phyloP scores from a whole-genome alignment of 345 rosid species.

The Salix brachista region DNA sequence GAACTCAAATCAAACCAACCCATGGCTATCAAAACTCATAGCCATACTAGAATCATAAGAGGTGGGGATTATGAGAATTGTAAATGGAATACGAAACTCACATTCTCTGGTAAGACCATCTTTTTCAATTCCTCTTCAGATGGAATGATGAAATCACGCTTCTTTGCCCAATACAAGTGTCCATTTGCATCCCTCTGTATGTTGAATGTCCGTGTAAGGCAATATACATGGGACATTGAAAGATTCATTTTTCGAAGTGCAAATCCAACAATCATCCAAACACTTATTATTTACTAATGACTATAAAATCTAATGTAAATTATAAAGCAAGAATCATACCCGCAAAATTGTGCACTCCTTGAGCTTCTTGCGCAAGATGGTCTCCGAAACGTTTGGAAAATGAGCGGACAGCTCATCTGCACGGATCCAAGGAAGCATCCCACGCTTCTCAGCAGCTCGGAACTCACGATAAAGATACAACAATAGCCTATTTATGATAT shows the following conservation, averaged over 20 bases:
- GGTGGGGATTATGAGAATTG: background rate
- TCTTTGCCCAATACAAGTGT: slow-evolving; percentile 62
- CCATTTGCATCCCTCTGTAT: slow-evolving; percentile 72
- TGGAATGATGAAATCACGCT: slow-evolving; percentile 57
- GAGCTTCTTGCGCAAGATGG: slow-evolving; percentile 60
- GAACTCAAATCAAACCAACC: background rate
- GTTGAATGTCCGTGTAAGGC: slow-evolving; percentile 23
- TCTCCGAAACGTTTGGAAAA: slow-evolving; percentile 68
- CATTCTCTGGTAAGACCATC: slow-evolving; percentile 83
- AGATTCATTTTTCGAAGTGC: background rate
- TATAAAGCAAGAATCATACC: slow-evolving; percentile 38
- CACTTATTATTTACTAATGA: background rate
- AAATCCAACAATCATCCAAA: background rate
- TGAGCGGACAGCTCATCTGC: slow-evolving; percentile 64
- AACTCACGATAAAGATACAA: slow-evolving; percentile 80
- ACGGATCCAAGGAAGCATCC: slow-evolving; percentile 50
- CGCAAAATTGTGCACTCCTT: slow-evolving; percentile 62
- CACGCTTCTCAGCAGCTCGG: slow-evolving; percentile 53
- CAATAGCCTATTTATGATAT: slow-evolving; percentile 65
- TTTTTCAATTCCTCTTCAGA: slow-evolving; percentile 79
- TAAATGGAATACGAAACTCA: slow-evolving; percentile 37
- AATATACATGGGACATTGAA: background rate
- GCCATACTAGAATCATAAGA: background rate
- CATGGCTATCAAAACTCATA: background rate
- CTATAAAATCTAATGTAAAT: background rate